Percentiles rank a stretch among this genome's conserved stretches.
Evolutionary conservation across 805 yeast species (phyloP).

Genomic region (Ogataea haglerorum): DNA sequence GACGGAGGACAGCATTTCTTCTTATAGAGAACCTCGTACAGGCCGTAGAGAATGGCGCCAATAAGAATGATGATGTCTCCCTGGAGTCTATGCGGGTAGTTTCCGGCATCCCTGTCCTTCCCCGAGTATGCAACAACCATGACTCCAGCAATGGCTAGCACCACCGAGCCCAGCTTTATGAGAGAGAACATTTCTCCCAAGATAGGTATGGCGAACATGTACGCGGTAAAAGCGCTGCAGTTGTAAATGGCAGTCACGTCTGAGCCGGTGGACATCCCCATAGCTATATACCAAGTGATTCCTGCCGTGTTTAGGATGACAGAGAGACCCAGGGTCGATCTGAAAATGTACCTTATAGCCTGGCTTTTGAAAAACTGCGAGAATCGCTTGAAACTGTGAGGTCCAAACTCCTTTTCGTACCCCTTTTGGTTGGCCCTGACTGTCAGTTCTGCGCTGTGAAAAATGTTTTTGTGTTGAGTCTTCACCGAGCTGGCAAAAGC

Average conservation of each 20-base stretch:
- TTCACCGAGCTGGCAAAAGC: conserved; percentile 37
- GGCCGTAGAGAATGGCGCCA: conserved; percentile 78
- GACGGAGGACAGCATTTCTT: conserved; percentile 70
- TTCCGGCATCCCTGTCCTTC: conserved; percentile 20
- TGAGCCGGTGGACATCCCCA: conserved; percentile 73
- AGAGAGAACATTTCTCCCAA: conserved; percentile 62
- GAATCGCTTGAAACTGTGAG: conserved; percentile 26
- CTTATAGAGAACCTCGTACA: conserved; percentile 82
- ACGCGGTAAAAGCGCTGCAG: conserved; percentile 86
- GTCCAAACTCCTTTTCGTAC: conserved; percentile 33
- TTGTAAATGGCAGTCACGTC: conserved; percentile 90
- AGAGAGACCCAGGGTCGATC: conserved; percentile 44
- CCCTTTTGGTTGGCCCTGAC: conserved; percentile 26
- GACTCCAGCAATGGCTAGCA: conserved; percentile 72
- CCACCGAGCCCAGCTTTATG: conserved; percentile 63
- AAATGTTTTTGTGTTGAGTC: conserved; percentile 42
- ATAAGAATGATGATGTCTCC: conserved; percentile 69
- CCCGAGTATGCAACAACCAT: conserved; percentile 73
- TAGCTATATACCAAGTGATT: conserved; percentile 80
- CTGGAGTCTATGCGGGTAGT: conserved; percentile 55
- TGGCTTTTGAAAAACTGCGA: conserved; percentile 39
- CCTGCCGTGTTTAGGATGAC: conserved; percentile 71
- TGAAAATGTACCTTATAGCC: conserved; percentile 46
- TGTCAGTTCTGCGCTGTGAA: conserved; percentile 36
- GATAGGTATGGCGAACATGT: conserved; percentile 75